Evolutionary conservation across 306 rosid genomes (phyloP).

Genomic region (Cajanus cajan): DNA sequence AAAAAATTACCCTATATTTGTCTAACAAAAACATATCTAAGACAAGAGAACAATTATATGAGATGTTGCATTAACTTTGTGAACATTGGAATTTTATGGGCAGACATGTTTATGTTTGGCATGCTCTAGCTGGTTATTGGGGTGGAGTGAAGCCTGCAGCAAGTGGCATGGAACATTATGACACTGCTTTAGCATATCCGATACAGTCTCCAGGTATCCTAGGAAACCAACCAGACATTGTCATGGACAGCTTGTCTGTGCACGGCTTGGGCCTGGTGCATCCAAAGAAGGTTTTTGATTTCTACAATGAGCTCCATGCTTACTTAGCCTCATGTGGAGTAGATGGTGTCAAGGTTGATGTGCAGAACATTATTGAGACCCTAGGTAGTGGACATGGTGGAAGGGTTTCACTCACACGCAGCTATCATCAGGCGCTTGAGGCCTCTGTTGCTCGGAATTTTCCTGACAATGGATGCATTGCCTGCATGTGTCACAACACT

Average conservation of each 20-base stretch:
- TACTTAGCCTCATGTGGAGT: slow-evolving; percentile 79
- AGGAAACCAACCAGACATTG: slow-evolving; percentile 26
- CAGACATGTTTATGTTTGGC: slow-evolving; percentile 63
- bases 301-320: slow-evolving; percentile 32
- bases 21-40: too few relatives aligned
- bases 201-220: slow-evolving; percentile 18
- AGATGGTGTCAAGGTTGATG: slow-evolving; percentile 98
- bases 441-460: slow-evolving; percentile 84
- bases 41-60: too few relatives aligned
- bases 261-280: not conserved
- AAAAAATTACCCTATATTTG: too few relatives aligned
- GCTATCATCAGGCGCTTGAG: slow-evolving; percentile 84
- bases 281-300: slow-evolving; percentile 41
- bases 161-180: slow-evolving; percentile 28
- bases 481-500: slow-evolving; percentile 98
- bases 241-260: slow-evolving; percentile 9
- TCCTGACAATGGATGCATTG: slow-evolving; percentile 87
- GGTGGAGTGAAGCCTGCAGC: slow-evolving; percentile 31
- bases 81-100: not conserved
- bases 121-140: slow-evolving; percentile 32
- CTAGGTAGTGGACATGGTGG: slow-evolving; percentile 96
- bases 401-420: slow-evolving; percentile 83
- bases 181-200: slow-evolving; percentile 16
- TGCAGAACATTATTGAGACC: slow-evolving; percentile 93
- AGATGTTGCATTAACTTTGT: not conserved